Conservation (phyloP, 2,329 filamentous ascomycete species). For the Arthrobotrys conoides region DNA sequence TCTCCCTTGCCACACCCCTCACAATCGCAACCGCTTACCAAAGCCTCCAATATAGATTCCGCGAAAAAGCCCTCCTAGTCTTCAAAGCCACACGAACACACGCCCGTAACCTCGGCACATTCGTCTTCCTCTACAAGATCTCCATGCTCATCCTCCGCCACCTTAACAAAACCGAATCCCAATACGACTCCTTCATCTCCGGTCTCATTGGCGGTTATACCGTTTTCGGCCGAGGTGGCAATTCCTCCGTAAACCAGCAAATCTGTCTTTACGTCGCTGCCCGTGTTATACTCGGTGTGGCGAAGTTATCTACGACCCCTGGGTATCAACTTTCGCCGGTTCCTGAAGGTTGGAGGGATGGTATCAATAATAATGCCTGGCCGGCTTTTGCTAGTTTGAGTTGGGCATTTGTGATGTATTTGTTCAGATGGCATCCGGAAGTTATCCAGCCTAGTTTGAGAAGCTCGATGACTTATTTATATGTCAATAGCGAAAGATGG, state of each 20-base stretch:
- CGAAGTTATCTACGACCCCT: conserved; percentile 79
- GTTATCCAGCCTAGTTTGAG: conserved; percentile 90
- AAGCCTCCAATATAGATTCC: conserved; percentile 68
- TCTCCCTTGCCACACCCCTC: conserved; percentile 31
- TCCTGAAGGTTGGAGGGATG: conserved; percentile 46
- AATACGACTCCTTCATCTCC: conserved; percentile 86
- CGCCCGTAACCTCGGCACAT: conserved; percentile 90
- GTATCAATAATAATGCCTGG: conserved; percentile 77
- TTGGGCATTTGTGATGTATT: conserved; percentile 95
- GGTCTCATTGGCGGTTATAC: conserved; percentile 91
- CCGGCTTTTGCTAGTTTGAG: conserved; percentile 90
- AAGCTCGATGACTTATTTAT: conserved; percentile 98
- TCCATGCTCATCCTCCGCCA: conserved; percentile 81
- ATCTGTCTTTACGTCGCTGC: conserved; percentile 99
- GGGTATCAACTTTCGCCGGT: conserved; percentile 60
- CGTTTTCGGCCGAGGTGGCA: conserved; percentile 85
- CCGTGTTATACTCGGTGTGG: conserved; percentile 85
- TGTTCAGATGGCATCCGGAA: conserved; percentile 93
- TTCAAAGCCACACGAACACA: conserved; percentile 90
- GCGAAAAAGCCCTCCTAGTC: conserved; percentile 82
- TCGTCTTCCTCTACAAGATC: conserved; percentile 90
- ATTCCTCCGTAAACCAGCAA: conserved; percentile 89
- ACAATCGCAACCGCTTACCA: neutral
- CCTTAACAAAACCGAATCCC: conserved; percentile 69
- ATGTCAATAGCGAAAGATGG: conserved; percentile 89